These are phyloP conservation scores for Cardiospermum halicacabum DNA, from an alignment of 345 rosid species.

Conservation along the genomic window DNA sequence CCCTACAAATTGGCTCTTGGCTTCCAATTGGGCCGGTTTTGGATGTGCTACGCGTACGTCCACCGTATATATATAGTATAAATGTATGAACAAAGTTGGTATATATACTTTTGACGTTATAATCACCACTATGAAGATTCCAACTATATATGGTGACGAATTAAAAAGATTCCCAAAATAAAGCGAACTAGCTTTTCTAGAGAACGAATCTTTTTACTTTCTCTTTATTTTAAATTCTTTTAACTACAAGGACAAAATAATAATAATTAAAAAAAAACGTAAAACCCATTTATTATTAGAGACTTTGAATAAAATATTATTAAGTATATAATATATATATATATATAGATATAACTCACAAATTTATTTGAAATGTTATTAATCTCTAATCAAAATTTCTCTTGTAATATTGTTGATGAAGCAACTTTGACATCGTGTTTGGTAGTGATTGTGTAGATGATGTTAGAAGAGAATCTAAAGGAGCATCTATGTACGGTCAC, in stretches of 20 bases:
- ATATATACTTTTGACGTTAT: slow-evolving; percentile 1
- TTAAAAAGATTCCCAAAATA: background rate
- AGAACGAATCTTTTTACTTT: slow-evolving; percentile 8
- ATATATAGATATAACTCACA: too few species aligned
- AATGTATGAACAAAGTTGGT: slow-evolving; percentile 7
- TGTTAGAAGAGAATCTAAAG: slow-evolving; percentile 21
- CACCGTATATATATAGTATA: background rate
- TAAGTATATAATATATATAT: too few species aligned
- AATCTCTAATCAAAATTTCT: too few species aligned
- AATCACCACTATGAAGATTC: slow-evolving; percentile 27
- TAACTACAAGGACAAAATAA: background rate
- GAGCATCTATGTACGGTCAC: slow-evolving; percentile 9
- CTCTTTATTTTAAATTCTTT: background rate
- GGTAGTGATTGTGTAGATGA: slow-evolving; percentile 2
- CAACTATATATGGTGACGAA: slow-evolving; percentile 3
- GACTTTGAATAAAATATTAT: too few species aligned
- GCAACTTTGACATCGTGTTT: background rate
- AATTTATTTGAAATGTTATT: too few species aligned
- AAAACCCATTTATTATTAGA: too few species aligned
- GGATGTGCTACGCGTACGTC: background rate
- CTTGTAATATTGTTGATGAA: too few species aligned
- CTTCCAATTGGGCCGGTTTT: slow-evolving; percentile 15
- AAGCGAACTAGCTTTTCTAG: slow-evolving; percentile 10
- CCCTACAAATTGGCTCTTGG: slow-evolving; percentile 22
- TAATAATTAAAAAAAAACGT: background rate